A percentile compares a stretch with the other conserved stretches of the same genome.
Evolutionary conservation across 495 filamentous ascomycete species (phyloP).

Genomic region (Letharia columbiana): DNA sequence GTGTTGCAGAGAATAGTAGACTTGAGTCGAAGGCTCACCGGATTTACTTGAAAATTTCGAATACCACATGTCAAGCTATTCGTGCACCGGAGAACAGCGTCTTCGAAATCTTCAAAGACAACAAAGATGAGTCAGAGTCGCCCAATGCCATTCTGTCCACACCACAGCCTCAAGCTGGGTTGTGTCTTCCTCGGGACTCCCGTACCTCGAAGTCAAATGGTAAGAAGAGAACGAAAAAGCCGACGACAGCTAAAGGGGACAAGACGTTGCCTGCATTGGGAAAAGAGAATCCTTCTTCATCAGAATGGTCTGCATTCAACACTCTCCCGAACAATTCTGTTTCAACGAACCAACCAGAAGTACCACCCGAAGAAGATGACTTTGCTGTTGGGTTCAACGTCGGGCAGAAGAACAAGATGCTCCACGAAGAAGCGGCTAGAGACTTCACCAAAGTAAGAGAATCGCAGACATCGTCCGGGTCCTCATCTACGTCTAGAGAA

Average conservation of each 20-base stretch:
- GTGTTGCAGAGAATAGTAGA: neutral
- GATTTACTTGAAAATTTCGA: neutral
- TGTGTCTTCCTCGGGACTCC: neutral
- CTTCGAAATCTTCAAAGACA: neutral
- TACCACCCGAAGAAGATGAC: too few species aligned
- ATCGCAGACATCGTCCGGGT: too few species aligned
- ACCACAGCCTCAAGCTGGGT: neutral
- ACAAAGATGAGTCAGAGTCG: neutral
- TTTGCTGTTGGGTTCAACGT: too few species aligned
- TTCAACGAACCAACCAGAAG: too few species aligned
- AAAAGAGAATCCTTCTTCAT: too few species aligned
- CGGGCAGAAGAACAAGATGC: too few species aligned
- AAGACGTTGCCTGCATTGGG: too few species aligned
- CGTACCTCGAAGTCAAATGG: neutral
- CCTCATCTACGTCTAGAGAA: neutral
- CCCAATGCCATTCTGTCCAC: neutral
- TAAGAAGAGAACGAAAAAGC: neutral
- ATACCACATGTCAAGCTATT: neutral
- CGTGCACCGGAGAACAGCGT: neutral
- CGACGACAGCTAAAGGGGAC: too few species aligned
- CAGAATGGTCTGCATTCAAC: too few species aligned
- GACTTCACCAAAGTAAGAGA: too few species aligned
- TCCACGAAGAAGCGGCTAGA: too few species aligned
- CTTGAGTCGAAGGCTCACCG: neutral
- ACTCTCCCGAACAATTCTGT: too few species aligned